Evolutionary conservation across 176 grass and related monocot genomes (phyloP), one percentile per base, ranked within the genome.

Genomic region (Rhipidocladum racemiflorum): DNA sequence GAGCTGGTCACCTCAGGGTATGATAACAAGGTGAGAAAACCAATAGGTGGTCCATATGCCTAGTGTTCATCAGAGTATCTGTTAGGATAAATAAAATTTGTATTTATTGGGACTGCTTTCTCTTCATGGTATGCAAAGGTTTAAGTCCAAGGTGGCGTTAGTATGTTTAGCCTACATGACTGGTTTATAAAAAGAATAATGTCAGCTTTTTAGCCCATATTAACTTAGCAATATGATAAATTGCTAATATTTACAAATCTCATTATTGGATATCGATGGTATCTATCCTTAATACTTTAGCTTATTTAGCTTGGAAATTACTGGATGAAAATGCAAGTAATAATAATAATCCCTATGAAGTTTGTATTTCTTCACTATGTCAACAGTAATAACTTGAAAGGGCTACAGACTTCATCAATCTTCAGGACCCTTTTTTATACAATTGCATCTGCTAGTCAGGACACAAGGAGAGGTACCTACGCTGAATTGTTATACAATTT

Each of bases 1-100:
- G 96, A 95, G 80, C 87, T 98, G 70, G 46, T 93, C 36, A 95
- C 96, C 62, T 93, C 96, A 68, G 96, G 84, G 3, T 98, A 89
- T 88, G 96, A 98, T 75, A 95, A 98, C 87, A 98, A 90, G 96
- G 96, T 98, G 59, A 92, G 78, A 23, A 42, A 70, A 29, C 6
- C 40, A 59, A 59, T 67, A 50, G 18, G 9, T 61, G 71, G 34
- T 42, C 43, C 21, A 55, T 77, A 44, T 84, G n/a, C 9, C 28
- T 68, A 75, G 30, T 62, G 61, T 78, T n/a, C 21, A 63, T 75
- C 71, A 9, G 11, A 78, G 55, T 72, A 50, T 65, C 57, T 89
- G 2, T 35, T 44, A 55, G 49, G 56, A 49, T 70, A 61, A 75
- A 35, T 56, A 18, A 7, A 75, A 83, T 56, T 5, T 76, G 12